Conservation (phyloP, 179 eudicot genomes). For the Beta corolliflora region DNA sequence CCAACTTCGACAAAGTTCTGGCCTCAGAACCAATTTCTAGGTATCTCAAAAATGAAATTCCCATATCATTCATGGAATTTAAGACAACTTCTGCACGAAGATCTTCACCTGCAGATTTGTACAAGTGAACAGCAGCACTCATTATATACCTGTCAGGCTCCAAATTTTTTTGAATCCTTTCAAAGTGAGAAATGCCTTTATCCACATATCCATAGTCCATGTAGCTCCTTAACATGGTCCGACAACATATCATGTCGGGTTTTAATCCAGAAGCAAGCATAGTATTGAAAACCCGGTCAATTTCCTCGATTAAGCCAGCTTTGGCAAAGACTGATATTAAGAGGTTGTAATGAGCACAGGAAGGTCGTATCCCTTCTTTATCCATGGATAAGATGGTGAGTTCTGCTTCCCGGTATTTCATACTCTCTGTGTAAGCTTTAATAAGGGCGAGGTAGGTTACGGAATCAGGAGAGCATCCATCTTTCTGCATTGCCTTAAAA, state of each 20-base stretch:
- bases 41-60: constrained; percentile 45
- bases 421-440: constrained; percentile 53
- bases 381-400: constrained; percentile 51
- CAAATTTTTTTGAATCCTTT: constrained; percentile 39
- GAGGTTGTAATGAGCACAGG: constrained; percentile 65
- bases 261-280: constrained; percentile 41
- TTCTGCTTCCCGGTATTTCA: constrained; percentile 54
- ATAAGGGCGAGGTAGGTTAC: constrained; percentile 66
- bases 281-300: constrained; percentile 42
- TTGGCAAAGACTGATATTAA: constrained; percentile 46
- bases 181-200: constrained; percentile 63
- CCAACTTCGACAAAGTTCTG: neutral
- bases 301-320: constrained; percentile 54
- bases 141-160: constrained; percentile 55
- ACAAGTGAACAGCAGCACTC: constrained; percentile 75
- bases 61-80: constrained; percentile 43
- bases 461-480: constrained; percentile 55
- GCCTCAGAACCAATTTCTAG: constrained; percentile 53
- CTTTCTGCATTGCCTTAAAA: constrained; percentile 53
- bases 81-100: constrained; percentile 43
- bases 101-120: constrained; percentile 49
- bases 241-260: constrained; percentile 55
- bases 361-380: constrained; percentile 51
- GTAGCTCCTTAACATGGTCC: constrained; percentile 59
- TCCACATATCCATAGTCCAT: constrained; percentile 58